Conservation (phyloP, 352 stramenopile genomes). For the Phytopythium ostracodes region DNA sequence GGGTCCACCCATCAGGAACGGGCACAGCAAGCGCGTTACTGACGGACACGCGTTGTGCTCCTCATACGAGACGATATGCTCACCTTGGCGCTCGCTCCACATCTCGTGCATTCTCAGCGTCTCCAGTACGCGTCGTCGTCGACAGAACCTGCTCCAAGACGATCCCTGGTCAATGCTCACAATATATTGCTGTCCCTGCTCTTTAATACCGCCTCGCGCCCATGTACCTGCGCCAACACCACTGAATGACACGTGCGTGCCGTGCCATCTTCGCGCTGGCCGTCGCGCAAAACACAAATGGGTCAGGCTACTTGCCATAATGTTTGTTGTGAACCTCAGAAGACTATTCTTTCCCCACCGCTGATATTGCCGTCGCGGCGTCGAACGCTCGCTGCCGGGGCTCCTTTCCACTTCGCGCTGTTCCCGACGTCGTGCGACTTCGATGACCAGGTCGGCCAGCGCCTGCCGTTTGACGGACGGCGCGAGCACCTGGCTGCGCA, state of each 20-base stretch:
- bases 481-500: constrained; percentile 40
- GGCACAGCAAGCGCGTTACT: not conserved
- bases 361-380: constrained; percentile 28
- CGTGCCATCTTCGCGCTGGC: not conserved
- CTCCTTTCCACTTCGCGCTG: not conserved
- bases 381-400: too few relatives aligned
- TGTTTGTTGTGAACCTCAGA: not conserved
- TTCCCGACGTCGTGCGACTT: constrained; percentile 7
- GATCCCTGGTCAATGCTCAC: not conserved
- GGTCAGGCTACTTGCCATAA: constrained; percentile 7
- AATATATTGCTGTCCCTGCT: too few relatives aligned
- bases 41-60: not conserved
- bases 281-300: constrained; percentile 4
- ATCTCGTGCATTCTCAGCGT: not conserved
- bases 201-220: not conserved
- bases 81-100: not conserved
- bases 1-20: not conserved
- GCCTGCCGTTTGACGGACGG: constrained; percentile 38
- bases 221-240: constrained; percentile 12
- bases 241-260: constrained; percentile 16
- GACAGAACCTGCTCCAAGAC: not conserved
- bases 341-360: constrained; percentile 12
- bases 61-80: not conserved
- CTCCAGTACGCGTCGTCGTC: not conserved
- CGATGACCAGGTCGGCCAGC: constrained; percentile 21